Conservation (phyloP, 148 eudicot genomes). For the Dianthus caryophyllus region DNA sequence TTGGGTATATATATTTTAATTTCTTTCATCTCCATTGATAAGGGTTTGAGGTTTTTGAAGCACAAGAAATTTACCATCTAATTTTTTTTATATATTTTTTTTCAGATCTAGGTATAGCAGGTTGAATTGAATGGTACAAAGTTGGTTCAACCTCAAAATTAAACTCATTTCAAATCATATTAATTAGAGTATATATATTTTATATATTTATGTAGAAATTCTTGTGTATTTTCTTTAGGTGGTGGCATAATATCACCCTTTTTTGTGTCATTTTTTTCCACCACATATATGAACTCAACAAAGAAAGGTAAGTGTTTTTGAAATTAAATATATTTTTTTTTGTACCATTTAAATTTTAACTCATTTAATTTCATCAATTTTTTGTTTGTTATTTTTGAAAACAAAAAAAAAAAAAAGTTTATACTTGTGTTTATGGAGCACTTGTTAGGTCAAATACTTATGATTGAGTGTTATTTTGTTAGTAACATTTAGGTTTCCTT, state of each 20-base stretch:
- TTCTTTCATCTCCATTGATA: not conserved
- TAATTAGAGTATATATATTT: no score
- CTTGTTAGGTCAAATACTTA: no score
- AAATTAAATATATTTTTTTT: not conserved
- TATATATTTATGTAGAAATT: no score
- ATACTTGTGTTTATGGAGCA: no score
- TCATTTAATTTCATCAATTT: not conserved
- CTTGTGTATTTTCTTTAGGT: not conserved
- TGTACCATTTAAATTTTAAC: slow-evolving; percentile 10
- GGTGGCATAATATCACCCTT: not conserved
- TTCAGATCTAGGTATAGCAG: no score
- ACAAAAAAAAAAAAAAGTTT: no score
- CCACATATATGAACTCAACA: slow-evolving; percentile 17
- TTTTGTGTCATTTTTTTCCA: slow-evolving; percentile 14
- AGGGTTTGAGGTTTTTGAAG: slow-evolving; percentile 8
- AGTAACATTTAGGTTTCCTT: slow-evolving; percentile 6
- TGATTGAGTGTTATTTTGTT: not conserved
- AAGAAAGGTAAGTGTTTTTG: slow-evolving; percentile 3
- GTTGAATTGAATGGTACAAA: not conserved
- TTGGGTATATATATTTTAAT: no score
- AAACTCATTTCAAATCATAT: slow-evolving; percentile 9
- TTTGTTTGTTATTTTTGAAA: not conserved
- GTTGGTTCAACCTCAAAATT: slow-evolving; percentile 15
- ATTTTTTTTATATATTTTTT: slow-evolving; percentile 13
- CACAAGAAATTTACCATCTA: not conserved